Evolutionary conservation across 768 basidiomycete genomes (phyloP).

Genomic region (Erythrobasidium yunnanense): DNA sequence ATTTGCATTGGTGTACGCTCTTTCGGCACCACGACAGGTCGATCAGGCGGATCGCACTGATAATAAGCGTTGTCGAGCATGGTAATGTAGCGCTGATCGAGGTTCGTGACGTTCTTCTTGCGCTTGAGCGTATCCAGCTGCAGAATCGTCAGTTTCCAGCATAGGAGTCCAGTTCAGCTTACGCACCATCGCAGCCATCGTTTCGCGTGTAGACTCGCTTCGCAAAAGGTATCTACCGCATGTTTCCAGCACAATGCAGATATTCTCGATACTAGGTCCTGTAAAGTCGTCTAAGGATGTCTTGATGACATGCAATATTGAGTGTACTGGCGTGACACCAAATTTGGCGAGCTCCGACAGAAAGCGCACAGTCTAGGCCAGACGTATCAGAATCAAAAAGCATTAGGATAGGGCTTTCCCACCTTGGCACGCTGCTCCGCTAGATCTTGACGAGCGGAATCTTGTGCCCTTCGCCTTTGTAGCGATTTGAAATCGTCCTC

Average conservation of each 20-base stretch:
- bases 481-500: constrained; percentile 95
- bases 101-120: constrained; percentile 83
- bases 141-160: background rate
- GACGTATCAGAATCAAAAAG: background rate
- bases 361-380: constrained; percentile 67
- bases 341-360: constrained; percentile 93
- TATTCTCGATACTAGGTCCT: constrained; percentile 82
- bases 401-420: constrained; percentile 13
- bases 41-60: constrained; percentile 97
- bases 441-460: constrained; percentile 59
- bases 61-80: constrained; percentile 97
- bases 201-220: constrained; percentile 72
- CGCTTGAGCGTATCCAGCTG: constrained; percentile 82
- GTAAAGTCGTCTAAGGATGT: constrained; percentile 92
- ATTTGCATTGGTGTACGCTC: constrained; percentile 72
- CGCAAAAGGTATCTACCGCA: constrained; percentile 85
- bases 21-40: constrained; percentile 73
- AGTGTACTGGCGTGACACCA: constrained; percentile 72
- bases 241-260: constrained; percentile 78
- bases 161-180: background rate
- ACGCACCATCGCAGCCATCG: constrained; percentile 75
- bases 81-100: constrained; percentile 79
- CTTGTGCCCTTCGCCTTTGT: constrained; percentile 69
- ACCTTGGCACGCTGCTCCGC: constrained; percentile 77
- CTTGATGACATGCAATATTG: constrained; percentile 88